Evolutionary conservation across 768 basidiomycete species (phyloP), one percentile per base, ranked within the genome.

Genomic region (Xerocomus spinulosus): DNA sequence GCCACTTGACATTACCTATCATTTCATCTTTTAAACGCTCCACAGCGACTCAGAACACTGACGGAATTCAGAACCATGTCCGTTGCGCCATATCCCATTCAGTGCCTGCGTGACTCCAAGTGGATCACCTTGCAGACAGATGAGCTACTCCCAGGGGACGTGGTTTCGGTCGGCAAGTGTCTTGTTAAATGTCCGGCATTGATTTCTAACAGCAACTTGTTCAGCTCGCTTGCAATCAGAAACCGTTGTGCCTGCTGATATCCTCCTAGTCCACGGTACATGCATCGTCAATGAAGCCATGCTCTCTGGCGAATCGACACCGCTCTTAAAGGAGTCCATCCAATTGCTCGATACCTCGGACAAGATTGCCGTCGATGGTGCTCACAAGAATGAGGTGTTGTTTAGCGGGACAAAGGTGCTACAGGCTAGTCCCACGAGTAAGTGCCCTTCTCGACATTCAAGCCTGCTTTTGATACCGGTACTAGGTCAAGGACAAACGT

Each of bases 261-360:
- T 99, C 30, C 79, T 99, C 15, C 78, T 99, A n/a, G 68, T 97
- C 12, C 81, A 85, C 48, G 96, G 96, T 9, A 89, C 92, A 1
- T 87, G 86, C 53, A 98, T 99, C 58, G 94, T 98, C 54, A 99
- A 99, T 66, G 96, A 99, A 67, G 96, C 96, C 23, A 98, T 99
- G 96, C 73, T 99, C 3, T 96, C 93, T 1, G 96, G 96, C 42
- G 96, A 99, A 72, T 96, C 93, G 0, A 99, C 96, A 0, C 96
- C 96, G 5, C 74, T 99, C 9, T 74, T 99, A 39, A 99, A 99
- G 62, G 96, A 99, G 61, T 92, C 90, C 13, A 86, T 97, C 48
- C 87, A 92, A 54, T 75, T 98, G 0, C 74, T 92, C 9, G 88
- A 94, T 5, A 71, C 74, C 0, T 64, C 70, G 5, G 93, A 95